Evolutionary conservation across 306 rosid genomes (phyloP).

Genomic region (Citrullus amarus): DNA sequence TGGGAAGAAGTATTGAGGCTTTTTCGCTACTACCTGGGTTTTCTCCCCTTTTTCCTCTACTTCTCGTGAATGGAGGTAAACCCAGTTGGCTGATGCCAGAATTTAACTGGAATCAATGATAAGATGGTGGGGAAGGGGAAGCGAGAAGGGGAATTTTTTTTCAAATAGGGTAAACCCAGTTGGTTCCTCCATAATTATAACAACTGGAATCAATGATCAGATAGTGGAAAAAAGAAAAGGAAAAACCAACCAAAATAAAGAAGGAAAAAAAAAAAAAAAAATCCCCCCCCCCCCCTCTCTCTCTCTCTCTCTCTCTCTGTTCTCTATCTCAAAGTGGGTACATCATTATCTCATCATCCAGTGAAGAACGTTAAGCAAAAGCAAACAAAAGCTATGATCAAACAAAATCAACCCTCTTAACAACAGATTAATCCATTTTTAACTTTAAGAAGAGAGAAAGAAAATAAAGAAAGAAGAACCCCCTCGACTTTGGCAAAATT

Average conservation of each 20-base stretch:
- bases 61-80: neutral
- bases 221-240: neutral
- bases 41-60: neutral
- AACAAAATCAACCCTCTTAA: constrained; percentile 10
- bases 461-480: neutral
- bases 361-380: constrained; percentile 52
- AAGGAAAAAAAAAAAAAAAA: neutral
- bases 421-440: neutral
- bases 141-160: neutral
- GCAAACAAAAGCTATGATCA: constrained; percentile 39
- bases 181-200: constrained; percentile 11
- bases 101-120: constrained; percentile 14
- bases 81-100: neutral
- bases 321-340: constrained; percentile 41
- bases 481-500: constrained; percentile 1
- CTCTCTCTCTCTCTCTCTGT: constrained; percentile 22
- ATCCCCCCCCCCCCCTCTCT: neutral
- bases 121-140: constrained; percentile 4
- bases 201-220: constrained; percentile 15
- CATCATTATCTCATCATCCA: constrained; percentile 90
- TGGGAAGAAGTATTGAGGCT: neutral
- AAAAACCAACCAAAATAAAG: neutral
- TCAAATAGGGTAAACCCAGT: constrained; percentile 7
- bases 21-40: neutral
- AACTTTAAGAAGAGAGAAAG: neutral